Evolutionary conservation across 352 stramenopile species (phyloP).

Genomic region (Globisporangium camurandrum): DNA sequence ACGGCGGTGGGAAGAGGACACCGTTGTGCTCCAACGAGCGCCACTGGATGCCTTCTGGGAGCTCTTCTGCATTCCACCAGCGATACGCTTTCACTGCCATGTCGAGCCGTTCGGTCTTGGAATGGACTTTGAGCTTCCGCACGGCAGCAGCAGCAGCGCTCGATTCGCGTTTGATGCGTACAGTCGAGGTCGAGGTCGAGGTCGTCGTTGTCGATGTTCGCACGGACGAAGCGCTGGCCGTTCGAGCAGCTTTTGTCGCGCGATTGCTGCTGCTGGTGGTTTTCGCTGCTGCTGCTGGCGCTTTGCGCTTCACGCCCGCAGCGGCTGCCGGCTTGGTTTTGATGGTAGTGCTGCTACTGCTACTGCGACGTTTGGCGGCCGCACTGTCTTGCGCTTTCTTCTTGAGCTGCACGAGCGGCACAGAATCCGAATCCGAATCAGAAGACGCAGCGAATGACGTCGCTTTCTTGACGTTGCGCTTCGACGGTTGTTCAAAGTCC

Average conservation of each 20-base stretch:
- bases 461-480: constrained; percentile 21
- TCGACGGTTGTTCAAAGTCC: constrained; percentile 17
- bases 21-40: constrained; percentile 98
- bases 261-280: constrained; percentile 40
- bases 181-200: constrained; percentile 8
- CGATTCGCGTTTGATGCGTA: constrained; percentile 41
- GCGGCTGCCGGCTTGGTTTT: constrained; percentile 6
- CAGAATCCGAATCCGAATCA: constrained; percentile 71
- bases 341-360: constrained; percentile 6
- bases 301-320: constrained; percentile 51
- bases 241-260: constrained; percentile 30
- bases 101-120: constrained; percentile 90
- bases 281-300: constrained; percentile 11
- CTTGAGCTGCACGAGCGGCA: constrained; percentile 80
- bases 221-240: constrained; percentile 17
- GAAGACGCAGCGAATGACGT: constrained; percentile 33
- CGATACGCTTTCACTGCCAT: constrained; percentile 98
- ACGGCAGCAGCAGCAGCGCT: constrained; percentile 22
- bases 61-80: constrained; percentile 97
- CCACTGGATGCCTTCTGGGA: constrained; percentile 95
- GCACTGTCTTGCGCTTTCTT: constrained; percentile 24
- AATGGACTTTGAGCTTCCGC: constrained; percentile 91
- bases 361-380: constrained; percentile 1
- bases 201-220: no score
- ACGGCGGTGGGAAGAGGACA: constrained; percentile 95